These are phyloP conservation scores for Toxoplasma gondii DNA, from an alignment of 169 alveolate species.

Conservation along the genomic window DNA sequence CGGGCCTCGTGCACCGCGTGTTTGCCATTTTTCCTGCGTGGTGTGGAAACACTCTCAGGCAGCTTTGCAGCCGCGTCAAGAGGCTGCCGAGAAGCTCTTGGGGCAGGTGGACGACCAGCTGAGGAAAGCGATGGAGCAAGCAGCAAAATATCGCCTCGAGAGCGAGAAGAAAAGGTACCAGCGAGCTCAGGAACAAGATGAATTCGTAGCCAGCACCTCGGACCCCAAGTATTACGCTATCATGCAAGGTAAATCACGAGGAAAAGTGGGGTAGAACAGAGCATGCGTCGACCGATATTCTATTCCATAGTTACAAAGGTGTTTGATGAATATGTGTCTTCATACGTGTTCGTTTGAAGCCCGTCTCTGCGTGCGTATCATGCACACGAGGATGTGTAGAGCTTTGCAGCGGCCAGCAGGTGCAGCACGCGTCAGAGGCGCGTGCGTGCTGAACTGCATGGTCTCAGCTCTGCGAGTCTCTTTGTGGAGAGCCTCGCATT, in stretches of 20 bases:
- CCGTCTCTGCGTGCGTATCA: too few relatives aligned
- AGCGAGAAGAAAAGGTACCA: not conserved
- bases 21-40: too few relatives aligned
- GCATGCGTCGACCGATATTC: too few relatives aligned
- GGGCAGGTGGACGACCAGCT: slow-evolving; percentile 34
- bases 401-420: not conserved
- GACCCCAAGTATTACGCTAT: slow-evolving; percentile 9
- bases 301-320: too few relatives aligned
- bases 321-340: too few relatives aligned
- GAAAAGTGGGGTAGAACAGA: too few relatives aligned
- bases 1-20: too few relatives aligned
- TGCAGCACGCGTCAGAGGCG: not conserved
- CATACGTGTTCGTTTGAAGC: too few relatives aligned
- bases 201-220: not conserved
- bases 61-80: not conserved
- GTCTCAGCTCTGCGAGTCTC: not conserved
- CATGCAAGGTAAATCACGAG: not conserved
- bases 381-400: not conserved
- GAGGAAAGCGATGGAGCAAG: slow-evolving; percentile 15
- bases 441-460: not conserved
- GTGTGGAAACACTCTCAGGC: not conserved
- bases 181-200: not conserved
- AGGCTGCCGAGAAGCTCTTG: not conserved
- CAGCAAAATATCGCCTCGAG: slow-evolving; percentile 22
- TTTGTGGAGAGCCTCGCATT: not conserved